phyloP scores from a whole-genome alignment of 371 early-diverging fungal species.

The Actinomucor elegans region DNA sequence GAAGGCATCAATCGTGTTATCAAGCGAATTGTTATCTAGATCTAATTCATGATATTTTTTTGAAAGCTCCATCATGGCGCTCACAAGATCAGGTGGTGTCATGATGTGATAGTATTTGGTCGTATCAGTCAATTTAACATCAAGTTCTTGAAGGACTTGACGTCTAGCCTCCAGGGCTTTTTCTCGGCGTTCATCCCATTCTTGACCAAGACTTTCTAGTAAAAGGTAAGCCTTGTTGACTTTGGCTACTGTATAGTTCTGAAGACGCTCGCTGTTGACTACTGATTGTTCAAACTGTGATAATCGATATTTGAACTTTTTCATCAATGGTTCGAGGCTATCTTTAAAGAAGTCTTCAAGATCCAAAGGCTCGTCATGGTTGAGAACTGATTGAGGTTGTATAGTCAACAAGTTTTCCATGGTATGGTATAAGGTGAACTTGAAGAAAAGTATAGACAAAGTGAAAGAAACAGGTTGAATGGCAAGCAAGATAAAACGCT shows the following conservation, averaged over 20 bases:
- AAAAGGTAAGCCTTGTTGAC: conserved; percentile 32
- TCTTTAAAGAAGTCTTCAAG: conserved; percentile 46
- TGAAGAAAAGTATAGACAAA: neutral
- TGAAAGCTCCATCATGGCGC: conserved; percentile 22
- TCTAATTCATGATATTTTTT: conserved; percentile 30
- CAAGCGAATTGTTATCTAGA: conserved; percentile 22
- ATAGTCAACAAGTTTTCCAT: conserved; percentile 50
- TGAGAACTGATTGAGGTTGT: conserved; percentile 18
- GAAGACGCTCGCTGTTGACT: conserved; percentile 32
- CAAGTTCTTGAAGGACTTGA: conserved; percentile 11
- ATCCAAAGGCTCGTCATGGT: conserved; percentile 36
- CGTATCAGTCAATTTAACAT: conserved; percentile 1
- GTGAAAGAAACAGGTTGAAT: neutral
- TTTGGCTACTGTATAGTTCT: conserved; percentile 33
- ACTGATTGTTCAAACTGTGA: conserved; percentile 36
- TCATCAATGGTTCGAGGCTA: conserved; percentile 41
- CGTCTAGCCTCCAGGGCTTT: conserved; percentile 15
- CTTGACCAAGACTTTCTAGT: conserved; percentile 33
- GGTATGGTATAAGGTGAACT: conserved; percentile 1
- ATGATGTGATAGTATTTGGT: conserved; percentile 1
- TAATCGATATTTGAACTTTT: conserved; percentile 43
- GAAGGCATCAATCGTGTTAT: conserved; percentile 46
- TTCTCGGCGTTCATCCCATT: conserved; percentile 39
- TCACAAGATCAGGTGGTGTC: conserved; percentile 23
- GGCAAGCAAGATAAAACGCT: neutral